A percentile compares a stretch with the other conserved stretches of the same genome.
phyloP scores from a whole-genome alignment of 441 rosid species.

The Rhodomyrtus psidioides region DNA sequence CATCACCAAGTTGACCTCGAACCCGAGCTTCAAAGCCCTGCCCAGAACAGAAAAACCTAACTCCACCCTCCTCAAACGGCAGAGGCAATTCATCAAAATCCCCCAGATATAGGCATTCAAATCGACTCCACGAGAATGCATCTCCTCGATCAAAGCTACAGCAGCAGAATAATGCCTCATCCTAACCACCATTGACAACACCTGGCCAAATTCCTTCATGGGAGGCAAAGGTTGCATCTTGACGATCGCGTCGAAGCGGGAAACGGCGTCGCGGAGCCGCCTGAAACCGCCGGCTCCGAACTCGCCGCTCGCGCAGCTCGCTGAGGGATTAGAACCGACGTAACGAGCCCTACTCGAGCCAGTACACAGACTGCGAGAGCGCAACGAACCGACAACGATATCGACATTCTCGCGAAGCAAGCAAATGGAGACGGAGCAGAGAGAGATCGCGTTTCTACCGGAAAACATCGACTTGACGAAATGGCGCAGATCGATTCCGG shows the following conservation, averaged over 20 bases:
- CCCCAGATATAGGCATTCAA: neutral
- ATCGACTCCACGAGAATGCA: neutral
- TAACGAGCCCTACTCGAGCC: neutral
- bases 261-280: neutral
- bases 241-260: slow-evolving; percentile 1
- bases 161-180: neutral
- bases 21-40: neutral
- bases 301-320: neutral
- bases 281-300: neutral
- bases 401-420: neutral
- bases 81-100: neutral
- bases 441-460: neutral
- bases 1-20: neutral
- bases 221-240: neutral
- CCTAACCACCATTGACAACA: neutral
- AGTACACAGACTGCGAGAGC: neutral
- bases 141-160: neutral
- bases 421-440: neutral
- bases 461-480: neutral
- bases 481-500: neutral
- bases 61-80: neutral
- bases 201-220: neutral
- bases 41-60: neutral
- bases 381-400: neutral
- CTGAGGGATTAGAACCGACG: neutral